phyloP scores from a whole-genome alignment of 2,329 filamentous ascomycete species.

The Diaporthe sp. region DNA sequence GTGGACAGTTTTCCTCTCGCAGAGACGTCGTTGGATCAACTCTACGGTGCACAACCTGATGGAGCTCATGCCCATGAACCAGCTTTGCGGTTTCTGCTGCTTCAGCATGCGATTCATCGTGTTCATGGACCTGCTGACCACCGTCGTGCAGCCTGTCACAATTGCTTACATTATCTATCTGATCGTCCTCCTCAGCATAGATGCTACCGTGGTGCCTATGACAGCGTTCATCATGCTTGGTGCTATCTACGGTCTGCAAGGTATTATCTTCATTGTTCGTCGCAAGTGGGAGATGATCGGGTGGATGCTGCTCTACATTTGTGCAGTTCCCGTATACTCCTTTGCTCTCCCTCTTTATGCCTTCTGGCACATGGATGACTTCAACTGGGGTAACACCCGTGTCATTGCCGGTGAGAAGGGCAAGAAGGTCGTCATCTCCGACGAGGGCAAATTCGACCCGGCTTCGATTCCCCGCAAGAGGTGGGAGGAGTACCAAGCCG shows the following conservation, averaged over 20 bases:
- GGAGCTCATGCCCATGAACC: slow-evolving; percentile 91
- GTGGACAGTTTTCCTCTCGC: slow-evolving; percentile 94
- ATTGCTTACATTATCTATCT: slow-evolving; percentile 92
- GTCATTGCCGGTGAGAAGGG: slow-evolving; percentile 95
- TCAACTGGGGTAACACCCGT: slow-evolving; percentile 99
- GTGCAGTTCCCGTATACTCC: slow-evolving; percentile 92
- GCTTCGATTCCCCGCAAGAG: slow-evolving; percentile 94
- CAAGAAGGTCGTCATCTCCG: slow-evolving; percentile 90
- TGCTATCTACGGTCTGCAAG: slow-evolving; percentile 97
- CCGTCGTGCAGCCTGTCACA: slow-evolving; percentile 91
- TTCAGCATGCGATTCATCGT: slow-evolving; percentile 99
- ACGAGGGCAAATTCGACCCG: slow-evolving; percentile 98
- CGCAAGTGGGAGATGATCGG: slow-evolving; percentile 99
- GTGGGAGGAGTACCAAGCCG: slow-evolving; percentile 99
- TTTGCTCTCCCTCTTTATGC: slow-evolving; percentile 91
- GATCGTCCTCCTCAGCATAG: slow-evolving; percentile 77
- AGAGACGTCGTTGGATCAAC: slow-evolving; percentile 99
- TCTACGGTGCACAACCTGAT: slow-evolving; percentile 98
- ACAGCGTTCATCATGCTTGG: slow-evolving; percentile 91
- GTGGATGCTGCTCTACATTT: slow-evolving; percentile 97
- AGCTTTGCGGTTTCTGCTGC: slow-evolving; percentile 99
- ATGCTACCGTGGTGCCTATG: slow-evolving; percentile 77
- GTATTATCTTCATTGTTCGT: slow-evolving; percentile 94
- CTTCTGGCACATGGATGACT: slow-evolving; percentile 99
- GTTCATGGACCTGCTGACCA: slow-evolving; percentile 92